phyloP scores from a whole-genome alignment of 495 filamentous ascomycete genomes.

The Talaromyces ruber region DNA sequence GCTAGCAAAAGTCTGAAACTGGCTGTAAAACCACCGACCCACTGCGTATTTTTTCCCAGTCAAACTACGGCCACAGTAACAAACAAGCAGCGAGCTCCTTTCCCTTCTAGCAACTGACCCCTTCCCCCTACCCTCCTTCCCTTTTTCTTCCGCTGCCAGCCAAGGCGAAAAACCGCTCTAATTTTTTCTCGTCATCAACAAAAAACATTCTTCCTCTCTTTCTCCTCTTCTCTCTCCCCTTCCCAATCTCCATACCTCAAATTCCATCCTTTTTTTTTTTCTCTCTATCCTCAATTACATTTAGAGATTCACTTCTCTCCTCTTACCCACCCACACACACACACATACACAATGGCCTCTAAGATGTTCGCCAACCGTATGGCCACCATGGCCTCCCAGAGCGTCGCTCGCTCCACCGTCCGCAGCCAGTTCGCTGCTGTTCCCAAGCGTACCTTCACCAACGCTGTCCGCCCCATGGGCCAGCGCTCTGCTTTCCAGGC shows the following conservation, averaged over 20 bases:
- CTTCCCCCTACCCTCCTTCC: background rate
- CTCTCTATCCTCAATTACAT: conserved; percentile 20
- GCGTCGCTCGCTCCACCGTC: conserved; percentile 63
- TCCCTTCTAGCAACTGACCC: too few relatives aligned
- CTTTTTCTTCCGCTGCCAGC: background rate
- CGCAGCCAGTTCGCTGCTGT: conserved; percentile 50
- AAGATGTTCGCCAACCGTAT: conserved; percentile 39
- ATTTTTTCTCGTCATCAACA: conserved; percentile 5
- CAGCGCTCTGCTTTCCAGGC: conserved; percentile 36
- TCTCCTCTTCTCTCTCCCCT: background rate
- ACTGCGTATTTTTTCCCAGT: background rate
- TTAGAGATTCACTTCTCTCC: conserved; percentile 14
- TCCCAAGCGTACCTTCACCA: conserved; percentile 61
- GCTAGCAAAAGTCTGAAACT: background rate
- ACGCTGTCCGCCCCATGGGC: conserved; percentile 23
- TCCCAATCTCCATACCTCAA: conserved; percentile 3
- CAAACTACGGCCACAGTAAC: conserved; percentile 1
- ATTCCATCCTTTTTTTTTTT: conserved; percentile 19
- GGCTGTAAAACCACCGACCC: background rate
- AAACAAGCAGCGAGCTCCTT: background rate
- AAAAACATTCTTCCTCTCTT: background rate
- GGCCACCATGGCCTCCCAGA: conserved; percentile 46
- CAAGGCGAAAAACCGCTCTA: background rate
- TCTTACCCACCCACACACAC: conserved; percentile 28
- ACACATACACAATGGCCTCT: conserved; percentile 60